A percentile compares a stretch with the other conserved stretches of the same genome.
Conservation (phyloP, 2,329 filamentous ascomycete species). For the Orbilia blumenaviensis region DNA sequence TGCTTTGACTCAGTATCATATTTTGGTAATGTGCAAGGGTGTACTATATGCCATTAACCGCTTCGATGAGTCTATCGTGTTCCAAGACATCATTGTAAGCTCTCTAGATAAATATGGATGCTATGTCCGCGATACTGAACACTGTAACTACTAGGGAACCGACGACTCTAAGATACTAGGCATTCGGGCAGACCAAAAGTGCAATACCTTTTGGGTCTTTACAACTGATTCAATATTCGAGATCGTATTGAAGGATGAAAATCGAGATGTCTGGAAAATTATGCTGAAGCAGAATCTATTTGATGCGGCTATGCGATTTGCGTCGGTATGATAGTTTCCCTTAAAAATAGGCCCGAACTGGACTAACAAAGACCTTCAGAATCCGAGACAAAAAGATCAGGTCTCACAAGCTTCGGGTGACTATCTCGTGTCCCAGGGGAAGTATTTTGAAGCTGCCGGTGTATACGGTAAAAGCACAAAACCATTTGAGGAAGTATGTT, state of each 20-base stretch:
- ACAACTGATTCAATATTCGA: constrained; percentile 92
- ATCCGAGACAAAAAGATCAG: constrained; percentile 82
- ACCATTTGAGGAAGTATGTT: constrained; percentile 92
- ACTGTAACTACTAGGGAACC: constrained; percentile 62
- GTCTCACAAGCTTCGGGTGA: constrained; percentile 93
- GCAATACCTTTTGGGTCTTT: constrained; percentile 98
- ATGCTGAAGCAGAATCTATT: constrained; percentile 88
- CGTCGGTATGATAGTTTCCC: constrained; percentile 60
- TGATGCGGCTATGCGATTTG: constrained; percentile 85
- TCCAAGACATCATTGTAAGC: constrained; percentile 81
- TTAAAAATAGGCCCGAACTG: not conserved
- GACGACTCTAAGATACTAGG: constrained; percentile 81
- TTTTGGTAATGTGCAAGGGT: constrained; percentile 82
- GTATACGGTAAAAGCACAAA: constrained; percentile 97
- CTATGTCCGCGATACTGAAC: not conserved
- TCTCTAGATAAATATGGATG: not conserved
- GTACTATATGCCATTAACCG: constrained; percentile 86
- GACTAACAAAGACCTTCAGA: constrained; percentile 59
- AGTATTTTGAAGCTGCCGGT: constrained; percentile 83
- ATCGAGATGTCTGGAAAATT: constrained; percentile 92
- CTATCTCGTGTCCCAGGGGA: constrained; percentile 80
- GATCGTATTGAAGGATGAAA: constrained; percentile 88
- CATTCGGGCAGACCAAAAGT: constrained; percentile 86
- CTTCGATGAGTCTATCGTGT: constrained; percentile 83
- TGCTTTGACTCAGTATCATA: constrained; percentile 91